Base-by-base conservation (phyloP, 352 stramenopile genomes). In the Phytopythium aichiense region DNA sequence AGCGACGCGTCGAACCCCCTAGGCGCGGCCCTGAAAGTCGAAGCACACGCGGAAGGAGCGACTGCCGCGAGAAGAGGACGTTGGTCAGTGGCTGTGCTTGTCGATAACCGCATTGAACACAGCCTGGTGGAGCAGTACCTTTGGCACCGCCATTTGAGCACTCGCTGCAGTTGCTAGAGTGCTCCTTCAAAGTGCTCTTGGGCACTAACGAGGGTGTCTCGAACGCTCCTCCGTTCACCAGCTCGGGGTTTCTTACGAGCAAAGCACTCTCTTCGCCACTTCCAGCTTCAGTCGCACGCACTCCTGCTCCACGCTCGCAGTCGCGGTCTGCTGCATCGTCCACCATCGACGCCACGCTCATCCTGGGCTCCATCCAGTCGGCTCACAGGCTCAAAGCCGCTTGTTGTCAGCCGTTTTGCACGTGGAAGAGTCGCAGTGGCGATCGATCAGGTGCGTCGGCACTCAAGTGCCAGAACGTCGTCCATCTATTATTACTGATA, bases 401-500 rank as follows among this genome's bases (percentile, higher is more conserved):
- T 22, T 18, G 31, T n/a, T 23, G 2, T 2, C 35, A 58, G 33
- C 53, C 2, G 53, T 58, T 58, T 38, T 23, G 18, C 23, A 4
- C 22, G 11, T 5, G 53, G 53, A 58, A 58, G 31, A 15, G 53
- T 48, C 53, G 53, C 53, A 28, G 12, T 16, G 7, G 35, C 35
- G 35, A 40, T 40, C 35, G 35, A 40, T 40, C 7, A 40, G 1
- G 35, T 0, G 7, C 43, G 18, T 30, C 28, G 28, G 28, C 28
- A 31, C 28, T 31, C 28, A 31, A 40, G 35, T 16, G 35, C 9
- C 13, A 40, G 40, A 37, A 11, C 48, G 23, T 31, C 48, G 12
- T 37, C 49, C 28, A 25, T 54, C 48, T 54, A 54, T 63, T 54
- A 37, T 37, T 54, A 37, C 25, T 55, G 25, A 43, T 12, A 56